A percentile compares a stretch with the other conserved stretches of the same genome.
phyloP scores from a whole-genome alignment of 2,329 filamentous ascomycete genomes.

The Metarhizium anisopliae region DNA sequence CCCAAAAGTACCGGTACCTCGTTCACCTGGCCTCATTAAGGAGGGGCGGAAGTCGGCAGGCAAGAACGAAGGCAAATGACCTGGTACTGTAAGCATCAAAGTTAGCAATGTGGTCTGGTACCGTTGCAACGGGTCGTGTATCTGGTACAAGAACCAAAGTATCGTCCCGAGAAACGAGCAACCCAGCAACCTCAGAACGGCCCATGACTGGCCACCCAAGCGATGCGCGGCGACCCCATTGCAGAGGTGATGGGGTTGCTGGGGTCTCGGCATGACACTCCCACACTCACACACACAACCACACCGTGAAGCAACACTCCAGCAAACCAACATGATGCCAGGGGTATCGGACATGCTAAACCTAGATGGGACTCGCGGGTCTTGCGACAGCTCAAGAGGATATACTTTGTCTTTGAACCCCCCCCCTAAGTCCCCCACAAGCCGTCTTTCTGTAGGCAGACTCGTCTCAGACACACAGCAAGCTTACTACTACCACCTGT shows the following conservation, averaged over 20 bases:
- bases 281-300: neutral
- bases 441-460: neutral
- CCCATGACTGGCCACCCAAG: conserved; percentile 2
- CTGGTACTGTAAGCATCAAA: neutral
- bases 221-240: conserved; percentile 10
- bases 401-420: neutral
- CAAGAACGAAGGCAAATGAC: too few species aligned
- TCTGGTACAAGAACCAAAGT: neutral
- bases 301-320: neutral
- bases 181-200: neutral
- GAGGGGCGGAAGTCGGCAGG: neutral
- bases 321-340: neutral
- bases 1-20: neutral
- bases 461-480: neutral
- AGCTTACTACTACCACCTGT: neutral
- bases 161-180: conserved; percentile 6
- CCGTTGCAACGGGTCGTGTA: neutral
- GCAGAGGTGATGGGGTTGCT: neutral
- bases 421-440: neutral
- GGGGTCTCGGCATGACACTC: neutral
- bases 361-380: neutral
- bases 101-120: neutral
- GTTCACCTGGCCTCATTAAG: neutral
- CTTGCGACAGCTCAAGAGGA: too few species aligned
- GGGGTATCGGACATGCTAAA: conserved; percentile 13